Conservation (phyloP, 208 protist species). For the Trypanosoma theileri region DNA sequence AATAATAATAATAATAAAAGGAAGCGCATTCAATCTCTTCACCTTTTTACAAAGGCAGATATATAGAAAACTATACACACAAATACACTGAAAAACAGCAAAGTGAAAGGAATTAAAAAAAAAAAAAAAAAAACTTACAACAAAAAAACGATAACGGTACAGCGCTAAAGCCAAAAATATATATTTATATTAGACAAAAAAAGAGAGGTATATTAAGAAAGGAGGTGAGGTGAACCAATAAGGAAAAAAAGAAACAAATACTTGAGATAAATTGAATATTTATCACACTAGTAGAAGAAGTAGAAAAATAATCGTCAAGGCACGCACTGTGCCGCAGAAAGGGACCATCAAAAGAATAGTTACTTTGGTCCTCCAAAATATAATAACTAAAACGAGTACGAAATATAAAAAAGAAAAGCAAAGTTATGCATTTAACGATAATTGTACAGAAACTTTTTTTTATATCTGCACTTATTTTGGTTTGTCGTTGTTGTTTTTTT, state of each 20-base stretch:
- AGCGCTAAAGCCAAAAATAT: not conserved
- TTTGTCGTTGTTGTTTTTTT: too few relatives aligned
- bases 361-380: not conserved
- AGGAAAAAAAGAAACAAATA: conserved; percentile 13
- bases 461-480: too few relatives aligned
- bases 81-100: too few relatives aligned
- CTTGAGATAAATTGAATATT: not conserved
- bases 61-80: too few relatives aligned
- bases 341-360: not conserved
- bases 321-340: not conserved
- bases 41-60: too few relatives aligned
- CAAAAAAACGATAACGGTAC: not conserved
- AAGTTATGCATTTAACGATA: too few relatives aligned
- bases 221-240: not conserved
- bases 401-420: not conserved
- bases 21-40: too few relatives aligned
- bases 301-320: conserved; percentile 2
- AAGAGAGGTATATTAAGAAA: not conserved
- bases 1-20: too few relatives aligned
- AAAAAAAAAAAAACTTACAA: too few relatives aligned
- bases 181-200: not conserved
- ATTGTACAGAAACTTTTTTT: too few relatives aligned
- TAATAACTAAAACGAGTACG: not conserved
- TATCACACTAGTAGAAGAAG: conserved; percentile 13
- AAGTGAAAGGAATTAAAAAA: too few relatives aligned